Evolutionary conservation across 371 early-diverging fungal species (phyloP).

Genomic region (Saksenaea vasiformis): DNA sequence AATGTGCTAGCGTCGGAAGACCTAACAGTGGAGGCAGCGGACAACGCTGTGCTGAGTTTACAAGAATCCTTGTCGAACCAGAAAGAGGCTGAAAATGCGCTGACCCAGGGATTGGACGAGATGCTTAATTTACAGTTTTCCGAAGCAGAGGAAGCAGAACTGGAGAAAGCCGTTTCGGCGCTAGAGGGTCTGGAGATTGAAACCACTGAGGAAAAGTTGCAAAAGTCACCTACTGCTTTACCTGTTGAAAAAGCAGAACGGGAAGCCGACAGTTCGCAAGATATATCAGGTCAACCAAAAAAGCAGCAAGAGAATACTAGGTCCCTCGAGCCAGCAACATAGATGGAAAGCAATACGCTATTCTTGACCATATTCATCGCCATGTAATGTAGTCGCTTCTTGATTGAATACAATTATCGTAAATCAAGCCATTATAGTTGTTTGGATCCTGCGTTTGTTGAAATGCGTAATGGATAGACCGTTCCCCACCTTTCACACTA

Average conservation of each 20-base stretch:
- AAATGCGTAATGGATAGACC: too few relatives aligned
- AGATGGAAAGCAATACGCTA: too few relatives aligned
- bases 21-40: conserved; percentile 42
- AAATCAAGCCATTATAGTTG: too few relatives aligned
- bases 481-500: too few relatives aligned
- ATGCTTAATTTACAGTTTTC: conserved; percentile 6
- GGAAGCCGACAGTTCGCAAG: background rate
- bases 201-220: background rate
- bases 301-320: background rate
- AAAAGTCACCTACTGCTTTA: background rate
- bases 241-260: background rate
- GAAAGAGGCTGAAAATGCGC: conserved; percentile 56
- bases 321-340: background rate
- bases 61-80: conserved; percentile 53
- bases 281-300: background rate
- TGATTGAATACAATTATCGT: too few relatives aligned
- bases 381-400: too few relatives aligned
- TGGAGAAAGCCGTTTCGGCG: conserved; percentile 47
- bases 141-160: conserved; percentile 35
- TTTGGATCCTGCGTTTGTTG: too few relatives aligned
- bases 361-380: too few relatives aligned
- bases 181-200: conserved; percentile 13
- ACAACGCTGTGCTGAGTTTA: conserved; percentile 47
- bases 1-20: conserved; percentile 31
- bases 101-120: conserved; percentile 31